Percentiles rank a stretch among this genome's conserved stretches.
Conservation (phyloP, 1,139 yeast genomes). For the Diutina scorzettiae region DNA sequence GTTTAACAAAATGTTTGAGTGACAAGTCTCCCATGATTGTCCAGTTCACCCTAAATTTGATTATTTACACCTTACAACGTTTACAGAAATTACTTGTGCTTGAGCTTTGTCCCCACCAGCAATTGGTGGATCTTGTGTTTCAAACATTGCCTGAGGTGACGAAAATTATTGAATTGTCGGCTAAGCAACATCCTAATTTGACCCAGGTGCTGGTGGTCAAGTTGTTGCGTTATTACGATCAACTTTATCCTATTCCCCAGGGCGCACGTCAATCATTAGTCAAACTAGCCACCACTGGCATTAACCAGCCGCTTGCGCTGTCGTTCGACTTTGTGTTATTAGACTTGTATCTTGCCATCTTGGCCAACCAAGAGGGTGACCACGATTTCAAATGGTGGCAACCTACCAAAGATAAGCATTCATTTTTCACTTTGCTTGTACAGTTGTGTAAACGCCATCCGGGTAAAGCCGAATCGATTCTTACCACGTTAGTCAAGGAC, state of each 20-base stretch:
- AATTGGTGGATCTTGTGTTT: constrained; percentile 19
- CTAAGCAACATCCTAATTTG: constrained; percentile 10
- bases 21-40: constrained; percentile 44
- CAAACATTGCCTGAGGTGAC: constrained; percentile 20
- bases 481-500: neutral
- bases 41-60: constrained; percentile 53
- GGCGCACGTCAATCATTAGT: constrained; percentile 7
- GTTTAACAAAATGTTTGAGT: constrained; percentile 48
- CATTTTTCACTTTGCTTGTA: constrained; percentile 50
- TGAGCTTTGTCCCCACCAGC: constrained; percentile 12
- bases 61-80: constrained; percentile 44
- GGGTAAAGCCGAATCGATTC: neutral
- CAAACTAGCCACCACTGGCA: constrained; percentile 4
- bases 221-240: constrained; percentile 7
- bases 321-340: constrained; percentile 29
- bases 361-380: constrained; percentile 22
- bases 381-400: constrained; percentile 48
- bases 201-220: constrained; percentile 14
- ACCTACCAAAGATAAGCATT: constrained; percentile 31
- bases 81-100: constrained; percentile 15
- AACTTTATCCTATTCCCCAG: neutral
- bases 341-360: constrained; percentile 32
- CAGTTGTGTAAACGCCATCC: constrained; percentile 18
- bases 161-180: constrained; percentile 12
- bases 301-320: constrained; percentile 7